Evolutionary conservation across 2,329 filamentous ascomycete species (phyloP).

Genomic region (Chrysosporium keratinophilum): DNA sequence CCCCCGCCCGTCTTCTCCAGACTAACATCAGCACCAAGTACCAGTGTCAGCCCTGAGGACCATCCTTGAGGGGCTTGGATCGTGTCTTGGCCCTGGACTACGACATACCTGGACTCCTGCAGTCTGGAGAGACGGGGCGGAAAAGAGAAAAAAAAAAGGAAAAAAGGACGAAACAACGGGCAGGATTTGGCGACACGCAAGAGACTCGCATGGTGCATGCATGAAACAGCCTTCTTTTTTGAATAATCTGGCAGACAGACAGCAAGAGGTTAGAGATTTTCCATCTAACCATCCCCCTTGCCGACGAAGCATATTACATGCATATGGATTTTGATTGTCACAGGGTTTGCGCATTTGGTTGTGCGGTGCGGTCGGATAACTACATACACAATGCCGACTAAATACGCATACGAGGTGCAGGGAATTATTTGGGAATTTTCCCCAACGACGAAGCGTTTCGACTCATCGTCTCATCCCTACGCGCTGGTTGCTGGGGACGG

Average conservation of each 20-base stretch:
- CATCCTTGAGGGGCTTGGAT: not conserved
- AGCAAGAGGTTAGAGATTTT: not conserved
- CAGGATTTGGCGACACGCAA: conserved; percentile 5
- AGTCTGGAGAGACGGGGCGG: not conserved
- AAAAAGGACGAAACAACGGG: not conserved
- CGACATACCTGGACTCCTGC: not conserved
- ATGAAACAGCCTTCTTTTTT: not conserved
- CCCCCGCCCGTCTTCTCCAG: not conserved
- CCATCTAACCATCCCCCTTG: not conserved
- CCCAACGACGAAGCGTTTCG: no score
- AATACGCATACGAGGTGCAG: no score
- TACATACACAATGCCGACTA: no score
- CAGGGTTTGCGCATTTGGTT: no score
- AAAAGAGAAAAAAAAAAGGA: not conserved
- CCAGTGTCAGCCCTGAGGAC: not conserved
- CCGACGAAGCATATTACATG: not conserved
- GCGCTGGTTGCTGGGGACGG: no score
- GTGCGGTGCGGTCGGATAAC: no score
- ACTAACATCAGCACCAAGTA: not conserved
- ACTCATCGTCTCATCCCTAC: no score
- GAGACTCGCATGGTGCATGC: not conserved
- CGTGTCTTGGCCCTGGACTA: not conserved
- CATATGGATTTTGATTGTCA: no score
- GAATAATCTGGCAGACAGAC: not conserved
- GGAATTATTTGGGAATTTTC: no score